A percentile compares a stretch with the other conserved stretches of the same genome.
These are phyloP conservation scores for Elsinoe necatrix DNA, from an alignment of 2,329 filamentous ascomycete genomes.

Conservation along the genomic window DNA sequence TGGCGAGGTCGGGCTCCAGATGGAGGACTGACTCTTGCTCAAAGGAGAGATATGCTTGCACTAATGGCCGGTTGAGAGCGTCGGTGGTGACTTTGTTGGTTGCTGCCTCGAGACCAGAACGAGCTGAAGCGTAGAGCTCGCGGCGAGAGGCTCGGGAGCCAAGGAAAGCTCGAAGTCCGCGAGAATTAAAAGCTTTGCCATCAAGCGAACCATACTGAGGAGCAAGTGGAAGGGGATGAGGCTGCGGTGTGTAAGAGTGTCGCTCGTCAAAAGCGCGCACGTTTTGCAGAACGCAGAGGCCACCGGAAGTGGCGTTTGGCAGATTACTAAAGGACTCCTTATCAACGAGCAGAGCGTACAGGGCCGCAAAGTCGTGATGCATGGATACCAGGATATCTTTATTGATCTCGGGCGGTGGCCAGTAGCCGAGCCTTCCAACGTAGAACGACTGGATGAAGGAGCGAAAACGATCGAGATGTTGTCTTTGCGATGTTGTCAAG, in stretches of 20 bases:
- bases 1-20: slow-evolving; percentile 50
- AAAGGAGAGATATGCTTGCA: slow-evolving; percentile 61
- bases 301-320: slow-evolving; percentile 46
- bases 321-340: slow-evolving; percentile 35
- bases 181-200: slow-evolving; percentile 27
- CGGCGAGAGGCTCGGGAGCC: slow-evolving; percentile 34
- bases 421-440: slow-evolving; percentile 59
- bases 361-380: slow-evolving; percentile 59
- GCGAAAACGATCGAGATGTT: slow-evolving; percentile 65
- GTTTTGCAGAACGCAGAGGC: slow-evolving; percentile 62
- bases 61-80: slow-evolving; percentile 43
- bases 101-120: slow-evolving; percentile 45
- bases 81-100: slow-evolving; percentile 37
- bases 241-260: slow-evolving; percentile 51
- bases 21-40: slow-evolving; percentile 54
- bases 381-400: slow-evolving; percentile 53
- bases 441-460: slow-evolving; percentile 61
- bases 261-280: slow-evolving; percentile 57
- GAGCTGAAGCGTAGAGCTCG: slow-evolving; percentile 43
- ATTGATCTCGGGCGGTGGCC: slow-evolving; percentile 56
- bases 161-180: slow-evolving; percentile 30
- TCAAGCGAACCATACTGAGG: slow-evolving; percentile 38
- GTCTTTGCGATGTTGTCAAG: slow-evolving; percentile 50
- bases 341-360: slow-evolving; percentile 67
- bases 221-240: slow-evolving; percentile 58